Evolutionary conservation across 1,284 basidiomycete species (phyloP).

Genomic region (Omphalotus olearius): DNA sequence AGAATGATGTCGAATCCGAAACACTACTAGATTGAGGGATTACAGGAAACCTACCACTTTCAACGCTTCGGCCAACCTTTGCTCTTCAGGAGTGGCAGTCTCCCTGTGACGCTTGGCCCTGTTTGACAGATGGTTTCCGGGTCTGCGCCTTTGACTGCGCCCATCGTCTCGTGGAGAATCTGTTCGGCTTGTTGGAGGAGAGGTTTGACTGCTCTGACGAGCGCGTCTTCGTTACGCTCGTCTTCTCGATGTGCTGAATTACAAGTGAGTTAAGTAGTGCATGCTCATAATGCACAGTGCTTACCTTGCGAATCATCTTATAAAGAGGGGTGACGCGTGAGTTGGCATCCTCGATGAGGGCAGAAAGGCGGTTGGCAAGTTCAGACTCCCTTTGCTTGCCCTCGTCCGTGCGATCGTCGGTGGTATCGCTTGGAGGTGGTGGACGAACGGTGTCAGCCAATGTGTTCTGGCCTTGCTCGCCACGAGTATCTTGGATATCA

Average conservation of each 20-base stretch:
- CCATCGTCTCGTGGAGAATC: slow-evolving; percentile 33
- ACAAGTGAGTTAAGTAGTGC: background rate
- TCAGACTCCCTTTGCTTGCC: slow-evolving; percentile 22
- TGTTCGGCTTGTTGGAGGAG: slow-evolving; percentile 32
- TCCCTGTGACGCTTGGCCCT: slow-evolving; percentile 30
- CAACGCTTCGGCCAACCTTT: slow-evolving; percentile 35
- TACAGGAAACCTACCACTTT: slow-evolving; percentile 26
- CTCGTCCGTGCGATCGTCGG: slow-evolving; percentile 20
- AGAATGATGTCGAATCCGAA: background rate
- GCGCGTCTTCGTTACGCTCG: slow-evolving; percentile 31
- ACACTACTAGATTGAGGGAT: background rate
- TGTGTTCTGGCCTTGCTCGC: background rate
- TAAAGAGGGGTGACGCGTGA: slow-evolving; percentile 25
- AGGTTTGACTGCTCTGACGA: slow-evolving; percentile 24
- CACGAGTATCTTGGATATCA: slow-evolving; percentile 9
- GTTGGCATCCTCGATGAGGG: slow-evolving; percentile 30
- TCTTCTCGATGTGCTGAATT: slow-evolving; percentile 31
- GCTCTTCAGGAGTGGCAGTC: slow-evolving; percentile 34
- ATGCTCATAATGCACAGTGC: background rate
- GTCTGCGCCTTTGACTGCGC: slow-evolving; percentile 21
- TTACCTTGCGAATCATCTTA: slow-evolving; percentile 32
- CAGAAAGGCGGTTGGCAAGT: slow-evolving; percentile 28
- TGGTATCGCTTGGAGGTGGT: slow-evolving; percentile 10
- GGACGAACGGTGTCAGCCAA: background rate
- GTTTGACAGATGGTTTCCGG: slow-evolving; percentile 29